Evolutionary conservation across 768 basidiomycete genomes (phyloP).

Genomic region (Pleurotus citrinopileatus): DNA sequence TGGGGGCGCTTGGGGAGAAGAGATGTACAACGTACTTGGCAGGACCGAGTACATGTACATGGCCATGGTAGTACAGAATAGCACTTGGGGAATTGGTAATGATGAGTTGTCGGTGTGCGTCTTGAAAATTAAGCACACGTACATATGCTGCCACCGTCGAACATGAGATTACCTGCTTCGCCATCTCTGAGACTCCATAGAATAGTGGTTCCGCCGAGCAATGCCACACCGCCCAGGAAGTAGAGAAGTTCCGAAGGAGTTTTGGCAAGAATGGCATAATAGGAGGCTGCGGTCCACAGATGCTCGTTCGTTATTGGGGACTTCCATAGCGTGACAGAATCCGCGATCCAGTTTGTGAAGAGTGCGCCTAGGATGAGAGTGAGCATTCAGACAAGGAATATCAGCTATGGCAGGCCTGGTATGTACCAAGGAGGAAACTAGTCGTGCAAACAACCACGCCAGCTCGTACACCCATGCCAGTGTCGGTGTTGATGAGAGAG

Average conservation of each 20-base stretch:
- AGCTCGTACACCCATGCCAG: slow-evolving; percentile 66
- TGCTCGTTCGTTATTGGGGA: slow-evolving; percentile 82
- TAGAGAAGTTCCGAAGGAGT: slow-evolving; percentile 57
- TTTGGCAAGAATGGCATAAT: slow-evolving; percentile 77
- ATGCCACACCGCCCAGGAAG: slow-evolving; percentile 51
- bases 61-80: slow-evolving; percentile 67
- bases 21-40: slow-evolving; percentile 57
- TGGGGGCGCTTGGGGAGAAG: neutral
- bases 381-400: neutral
- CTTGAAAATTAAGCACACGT: neutral
- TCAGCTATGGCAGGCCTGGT: neutral
- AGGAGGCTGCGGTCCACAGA: slow-evolving; percentile 78
- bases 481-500: neutral
- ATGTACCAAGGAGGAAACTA: slow-evolving; percentile 75
- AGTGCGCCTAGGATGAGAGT: slow-evolving; percentile 52
- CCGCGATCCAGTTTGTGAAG: slow-evolving; percentile 92
- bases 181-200: slow-evolving; percentile 79
- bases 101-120: neutral
- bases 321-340: slow-evolving; percentile 88
- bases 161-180: slow-evolving; percentile 84
- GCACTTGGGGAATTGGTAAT: slow-evolving; percentile 43
- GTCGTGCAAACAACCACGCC: slow-evolving; percentile 74
- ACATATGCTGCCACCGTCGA: slow-evolving; percentile 90
- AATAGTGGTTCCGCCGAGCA: slow-evolving; percentile 63
- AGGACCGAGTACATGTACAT: slow-evolving; percentile 78